Conservation (phyloP, 805 yeast species). For the Peterozyma toletana region DNA sequence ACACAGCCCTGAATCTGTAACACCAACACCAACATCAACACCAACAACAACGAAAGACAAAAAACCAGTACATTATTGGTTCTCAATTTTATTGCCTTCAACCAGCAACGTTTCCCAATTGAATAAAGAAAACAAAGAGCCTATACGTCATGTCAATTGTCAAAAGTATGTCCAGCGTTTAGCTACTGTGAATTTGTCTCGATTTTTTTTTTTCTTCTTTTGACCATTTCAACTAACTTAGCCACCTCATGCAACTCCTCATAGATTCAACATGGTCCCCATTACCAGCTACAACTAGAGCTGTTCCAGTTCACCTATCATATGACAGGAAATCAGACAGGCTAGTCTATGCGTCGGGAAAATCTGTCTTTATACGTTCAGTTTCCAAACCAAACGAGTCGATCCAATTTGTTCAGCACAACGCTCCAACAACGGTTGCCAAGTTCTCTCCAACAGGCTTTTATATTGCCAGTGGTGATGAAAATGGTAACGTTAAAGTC, state of each 20-base stretch:
- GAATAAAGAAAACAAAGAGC: too few species aligned
- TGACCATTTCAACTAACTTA: too few species aligned
- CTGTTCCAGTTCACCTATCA: conserved; percentile 62
- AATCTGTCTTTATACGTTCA: conserved; percentile 67
- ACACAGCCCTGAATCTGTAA: too few species aligned
- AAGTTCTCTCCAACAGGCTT: conserved; percentile 84
- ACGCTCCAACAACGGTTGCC: conserved; percentile 70
- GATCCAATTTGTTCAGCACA: conserved; percentile 71
- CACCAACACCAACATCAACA: too few species aligned
- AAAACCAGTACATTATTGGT: too few species aligned
- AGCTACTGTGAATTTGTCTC: too few species aligned
- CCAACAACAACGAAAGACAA: too few species aligned
- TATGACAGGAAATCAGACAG: conserved; percentile 65
- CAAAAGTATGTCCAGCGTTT: too few species aligned
- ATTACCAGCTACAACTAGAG: conserved; percentile 72
- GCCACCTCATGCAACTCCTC: background rate
- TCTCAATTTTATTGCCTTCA: too few species aligned
- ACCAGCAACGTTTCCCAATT: too few species aligned
- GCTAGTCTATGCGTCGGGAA: conserved; percentile 77
- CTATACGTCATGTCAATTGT: too few species aligned
- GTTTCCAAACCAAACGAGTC: conserved; percentile 44
- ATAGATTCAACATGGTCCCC: conserved; percentile 52
- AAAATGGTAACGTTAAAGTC: conserved; percentile 78
- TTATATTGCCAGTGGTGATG: conserved; percentile 90
- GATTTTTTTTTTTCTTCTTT: too few species aligned